Evolutionary conservation across 139 green algal genomes (phyloP), one percentile per base, ranked within the genome.

Genomic region (Chlamydomonas sphaeroides): DNA sequence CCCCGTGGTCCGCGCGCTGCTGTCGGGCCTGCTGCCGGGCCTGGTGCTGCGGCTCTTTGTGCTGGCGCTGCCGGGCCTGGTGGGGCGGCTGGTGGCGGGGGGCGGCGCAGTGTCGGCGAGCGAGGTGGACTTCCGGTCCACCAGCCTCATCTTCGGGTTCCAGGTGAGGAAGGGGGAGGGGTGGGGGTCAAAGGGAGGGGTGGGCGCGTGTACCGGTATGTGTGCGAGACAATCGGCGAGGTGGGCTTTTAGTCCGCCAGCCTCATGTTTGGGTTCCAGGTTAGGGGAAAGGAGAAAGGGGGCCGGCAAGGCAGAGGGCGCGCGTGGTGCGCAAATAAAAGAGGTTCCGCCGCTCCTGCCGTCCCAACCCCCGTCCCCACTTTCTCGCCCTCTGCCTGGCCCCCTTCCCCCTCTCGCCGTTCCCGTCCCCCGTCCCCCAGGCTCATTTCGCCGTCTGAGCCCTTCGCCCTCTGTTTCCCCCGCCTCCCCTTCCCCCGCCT

Each of bases 1-100:
- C 36, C 70, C 36, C 8, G 28, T 94, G 36, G 18, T 90, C 1
- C 71, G 73, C 79, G 70, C 75, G 72, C 51, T 93, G 36, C 77
- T 94, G 59, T 83, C 84, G 25, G 80, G 79, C 48, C 70, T 94
- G 7, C 86, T 94, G 53, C 91, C 88, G 21, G 72, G 81, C n/a
- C 18, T 53, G 8, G 81, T 63, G 51, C 81, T 86, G 72, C 71
- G 71, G 28, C 45, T 86, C 38, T 30, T 86, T 26, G 61, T 86
- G 71, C 17, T 65, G 49, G 20, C 72, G 20, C 51, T 81, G 72
- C 81, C 81, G 26, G 15, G 1, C 23, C 56, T 77, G 41, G 30
- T 86, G 51, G 41, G 45, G 7, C 30, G 45, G 25, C 45, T 68
- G 75, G 66, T 87, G 45, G 28, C 38, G 33, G 45, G 66, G 26